These are phyloP conservation scores for Cenchrus purpureus DNA, from an alignment of 176 grass and related monocot genomes.

Conservation along the genomic window DNA sequence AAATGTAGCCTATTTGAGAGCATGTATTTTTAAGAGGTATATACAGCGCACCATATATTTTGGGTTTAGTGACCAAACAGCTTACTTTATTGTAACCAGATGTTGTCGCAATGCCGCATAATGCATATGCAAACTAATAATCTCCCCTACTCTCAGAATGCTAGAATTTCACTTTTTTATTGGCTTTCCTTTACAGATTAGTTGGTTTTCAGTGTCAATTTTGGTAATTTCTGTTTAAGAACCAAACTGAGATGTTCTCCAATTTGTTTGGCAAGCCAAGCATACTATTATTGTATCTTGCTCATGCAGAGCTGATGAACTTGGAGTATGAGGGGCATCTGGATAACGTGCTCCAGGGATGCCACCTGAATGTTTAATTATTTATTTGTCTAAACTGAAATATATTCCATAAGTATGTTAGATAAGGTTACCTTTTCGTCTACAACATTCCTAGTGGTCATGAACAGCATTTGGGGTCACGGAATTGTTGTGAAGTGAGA, in stretches of 20 bases:
- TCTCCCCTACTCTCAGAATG: not conserved
- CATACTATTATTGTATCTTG: not conserved
- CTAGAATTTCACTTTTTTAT: not conserved
- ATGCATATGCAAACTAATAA: not conserved
- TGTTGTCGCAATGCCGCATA: not conserved
- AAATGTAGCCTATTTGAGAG: not conserved
- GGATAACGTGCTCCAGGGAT: conserved; percentile 8
- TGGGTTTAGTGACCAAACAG: not conserved
- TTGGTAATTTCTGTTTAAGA: not conserved
- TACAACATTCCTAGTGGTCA: conserved; percentile 37
- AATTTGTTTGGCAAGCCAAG: too few species aligned
- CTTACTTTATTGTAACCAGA: not conserved
- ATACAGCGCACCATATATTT: not conserved
- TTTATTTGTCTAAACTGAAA: not conserved
- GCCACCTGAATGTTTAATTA: not conserved
- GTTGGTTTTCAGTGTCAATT: not conserved
- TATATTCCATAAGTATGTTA: not conserved
- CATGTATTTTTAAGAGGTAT: not conserved
- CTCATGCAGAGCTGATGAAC: conserved; percentile 27
- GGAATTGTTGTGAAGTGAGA: conserved; percentile 42
- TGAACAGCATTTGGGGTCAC: conserved; percentile 41
- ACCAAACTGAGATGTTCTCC: not conserved
- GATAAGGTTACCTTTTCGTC: conserved; percentile 35
- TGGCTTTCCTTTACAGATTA: not conserved
- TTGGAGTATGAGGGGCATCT: not conserved